These are phyloP conservation scores for Trapa bicornis DNA, from an alignment of 345 rosid genomes.

Conservation along the genomic window DNA sequence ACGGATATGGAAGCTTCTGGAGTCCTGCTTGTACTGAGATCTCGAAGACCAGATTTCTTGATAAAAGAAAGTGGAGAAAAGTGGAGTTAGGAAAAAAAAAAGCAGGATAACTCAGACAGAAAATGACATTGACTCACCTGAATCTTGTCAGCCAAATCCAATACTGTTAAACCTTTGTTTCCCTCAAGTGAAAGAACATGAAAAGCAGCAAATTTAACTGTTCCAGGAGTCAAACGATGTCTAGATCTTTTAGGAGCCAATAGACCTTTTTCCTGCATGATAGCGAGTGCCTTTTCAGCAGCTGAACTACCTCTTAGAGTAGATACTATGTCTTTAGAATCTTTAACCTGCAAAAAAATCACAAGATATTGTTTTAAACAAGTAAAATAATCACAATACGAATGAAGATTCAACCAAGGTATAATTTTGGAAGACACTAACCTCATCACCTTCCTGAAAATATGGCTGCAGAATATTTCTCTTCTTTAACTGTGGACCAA, in stretches of 20 bases:
- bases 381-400: neutral
- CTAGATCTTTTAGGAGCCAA: slow-evolving; percentile 83
- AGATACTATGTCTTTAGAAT: slow-evolving; percentile 58
- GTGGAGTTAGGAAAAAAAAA: slow-evolving; percentile 4
- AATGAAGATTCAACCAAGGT: neutral
- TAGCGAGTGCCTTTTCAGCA: slow-evolving; percentile 81
- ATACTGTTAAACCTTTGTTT: slow-evolving; percentile 76
- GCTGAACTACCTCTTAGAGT: slow-evolving; percentile 92
- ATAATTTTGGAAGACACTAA: slow-evolving; percentile 9
- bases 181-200: slow-evolving; percentile 98
- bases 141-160: slow-evolving; percentile 96
- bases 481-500: slow-evolving; percentile 80
- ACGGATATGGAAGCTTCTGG: slow-evolving; percentile 99
- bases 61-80: slow-evolving; percentile 1
- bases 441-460: slow-evolving; percentile 60
- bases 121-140: slow-evolving; percentile 37
- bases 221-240: slow-evolving; percentile 98
- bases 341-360: slow-evolving; percentile 48
- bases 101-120: neutral
- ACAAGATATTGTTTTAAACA: neutral
- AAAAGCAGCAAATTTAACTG: slow-evolving; percentile 99
- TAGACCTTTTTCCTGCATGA: slow-evolving; percentile 91
- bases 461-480: slow-evolving; percentile 24
- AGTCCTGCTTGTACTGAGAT: slow-evolving; percentile 91
- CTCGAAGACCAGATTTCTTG: slow-evolving; percentile 97